Base-by-base conservation (phyloP, 148 eudicot genomes). In the Chenopodium suecicum region DNA sequence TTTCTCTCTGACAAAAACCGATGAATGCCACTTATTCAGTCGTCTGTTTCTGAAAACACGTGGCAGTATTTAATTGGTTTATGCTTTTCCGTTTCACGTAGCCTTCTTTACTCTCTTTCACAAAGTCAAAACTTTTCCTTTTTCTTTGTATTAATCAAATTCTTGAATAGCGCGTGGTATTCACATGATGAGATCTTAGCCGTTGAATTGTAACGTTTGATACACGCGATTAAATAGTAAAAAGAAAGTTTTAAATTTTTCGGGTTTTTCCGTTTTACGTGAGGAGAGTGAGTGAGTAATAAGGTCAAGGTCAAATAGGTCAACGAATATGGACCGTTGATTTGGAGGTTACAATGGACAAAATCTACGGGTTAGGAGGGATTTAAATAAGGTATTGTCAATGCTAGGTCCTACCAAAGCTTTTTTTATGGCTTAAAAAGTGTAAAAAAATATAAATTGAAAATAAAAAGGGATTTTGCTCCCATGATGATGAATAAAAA, bases 11-110 rank as follows among this genome's bases (percentile, higher is more conserved):
- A 86, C 83, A 74, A 82, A 89, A 89, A 89, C 86, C 76, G 87
- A 86, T 86, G 79, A 81, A 88, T 79, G 83, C 90, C 83, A 82
- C 86, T 86, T 74, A 86, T 83, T 79, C 80, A 84, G 86, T 84
- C 80, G 74, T 52, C 82, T 82, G 85, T 88, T 84, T 70, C 80
- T 4, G 4, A 17, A 31, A 12, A 50, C 88, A 88, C 89, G 88
- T 89, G 92, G 82, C 88, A 0, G 3, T 4, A 0, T 84, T 68
- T 78, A 81, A 85, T 74, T 85, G 87, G 84, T 1, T 63, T 29
- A 7, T 63, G n/a, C 44, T 31, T 32, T 72, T 37, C 83, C 84
- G 87, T 89, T 87, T 85, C 84, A 78, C 52, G 52, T 82, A 73
- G 31, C 47, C 47, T 48, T 46, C 65, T 29, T 58, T 66, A n/a